Percentiles rank a stretch among this genome's conserved stretches.
These are phyloP conservation scores for Diaporthe vaccinii DNA, from an alignment of 2,329 filamentous ascomycete species.

Conservation along the genomic window DNA sequence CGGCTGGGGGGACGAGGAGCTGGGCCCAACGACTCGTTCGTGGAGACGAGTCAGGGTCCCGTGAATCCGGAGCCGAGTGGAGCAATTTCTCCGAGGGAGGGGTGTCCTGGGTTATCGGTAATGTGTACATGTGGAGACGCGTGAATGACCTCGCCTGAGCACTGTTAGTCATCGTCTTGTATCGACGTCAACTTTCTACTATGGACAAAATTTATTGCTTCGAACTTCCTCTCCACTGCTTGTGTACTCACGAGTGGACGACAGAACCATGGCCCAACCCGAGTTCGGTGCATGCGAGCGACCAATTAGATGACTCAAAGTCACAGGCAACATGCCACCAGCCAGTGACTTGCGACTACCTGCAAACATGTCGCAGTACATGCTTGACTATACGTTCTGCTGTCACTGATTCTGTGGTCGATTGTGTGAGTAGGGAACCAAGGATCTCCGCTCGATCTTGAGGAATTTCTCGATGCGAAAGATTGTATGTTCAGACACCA, in stretches of 20 bases:
- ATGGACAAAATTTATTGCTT: neutral
- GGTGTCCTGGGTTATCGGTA: neutral
- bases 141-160: neutral
- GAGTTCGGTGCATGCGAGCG: too few species aligned
- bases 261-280: neutral
- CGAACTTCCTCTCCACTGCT: neutral
- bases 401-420: neutral
- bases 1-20: neutral
- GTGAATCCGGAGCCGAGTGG: neutral
- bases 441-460: neutral
- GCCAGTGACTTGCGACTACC: too few species aligned
- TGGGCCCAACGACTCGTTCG: neutral
- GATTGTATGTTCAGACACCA: too few species aligned
- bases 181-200: neutral
- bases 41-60: neutral
- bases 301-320: too few species aligned
- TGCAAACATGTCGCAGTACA: too few species aligned
- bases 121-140: neutral
- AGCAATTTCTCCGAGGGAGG: slow-evolving; percentile 14
- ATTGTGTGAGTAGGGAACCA: neutral
- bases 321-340: neutral
- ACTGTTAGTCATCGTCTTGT: neutral
- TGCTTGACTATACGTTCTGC: neutral
- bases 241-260: neutral
- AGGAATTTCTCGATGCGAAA: neutral